These are phyloP conservation scores for Sechiopsis laciniata DNA, from an alignment of 306 rosid genomes.

Conservation along the genomic window DNA sequence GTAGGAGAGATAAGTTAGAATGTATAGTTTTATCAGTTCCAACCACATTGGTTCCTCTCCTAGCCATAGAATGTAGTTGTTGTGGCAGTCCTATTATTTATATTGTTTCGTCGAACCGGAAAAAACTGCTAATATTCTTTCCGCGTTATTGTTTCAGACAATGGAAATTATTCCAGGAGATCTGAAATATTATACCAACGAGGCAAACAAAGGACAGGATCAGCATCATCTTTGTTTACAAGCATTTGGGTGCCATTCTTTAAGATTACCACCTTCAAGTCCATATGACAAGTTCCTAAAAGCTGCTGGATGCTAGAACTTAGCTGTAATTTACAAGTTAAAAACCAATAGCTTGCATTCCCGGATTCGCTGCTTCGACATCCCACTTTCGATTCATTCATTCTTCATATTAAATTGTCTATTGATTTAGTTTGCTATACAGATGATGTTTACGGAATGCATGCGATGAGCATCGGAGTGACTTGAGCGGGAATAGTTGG, in stretches of 20 bases:
- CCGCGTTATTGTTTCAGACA: slow-evolving; percentile 35
- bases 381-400: slow-evolving; percentile 12
- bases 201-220: slow-evolving; percentile 35
- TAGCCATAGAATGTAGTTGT: too few relatives aligned
- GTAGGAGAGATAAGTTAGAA: too few relatives aligned
- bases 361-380: background rate
- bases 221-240: slow-evolving; percentile 39
- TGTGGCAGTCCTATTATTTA: too few relatives aligned
- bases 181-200: slow-evolving; percentile 36
- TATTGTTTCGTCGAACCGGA: background rate
- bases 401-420: slow-evolving; percentile 4
- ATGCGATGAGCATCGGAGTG: background rate
- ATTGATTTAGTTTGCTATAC: background rate
- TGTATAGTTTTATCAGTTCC: too few relatives aligned
- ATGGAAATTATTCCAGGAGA: slow-evolving; percentile 42
- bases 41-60: background rate
- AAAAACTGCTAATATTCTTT: background rate
- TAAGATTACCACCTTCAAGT: slow-evolving; percentile 78
- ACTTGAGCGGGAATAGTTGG: slow-evolving; percentile 4
- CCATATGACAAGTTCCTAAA: slow-evolving; percentile 86
- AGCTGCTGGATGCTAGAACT: slow-evolving; percentile 70
- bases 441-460: background rate
- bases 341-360: background rate
- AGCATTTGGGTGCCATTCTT: slow-evolving; percentile 44
- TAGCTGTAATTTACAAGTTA: background rate